Evolutionary conservation across 1,284 basidiomycete genomes (phyloP), one percentile per base, ranked within the genome.

Genomic region (Mycena sp.): DNA sequence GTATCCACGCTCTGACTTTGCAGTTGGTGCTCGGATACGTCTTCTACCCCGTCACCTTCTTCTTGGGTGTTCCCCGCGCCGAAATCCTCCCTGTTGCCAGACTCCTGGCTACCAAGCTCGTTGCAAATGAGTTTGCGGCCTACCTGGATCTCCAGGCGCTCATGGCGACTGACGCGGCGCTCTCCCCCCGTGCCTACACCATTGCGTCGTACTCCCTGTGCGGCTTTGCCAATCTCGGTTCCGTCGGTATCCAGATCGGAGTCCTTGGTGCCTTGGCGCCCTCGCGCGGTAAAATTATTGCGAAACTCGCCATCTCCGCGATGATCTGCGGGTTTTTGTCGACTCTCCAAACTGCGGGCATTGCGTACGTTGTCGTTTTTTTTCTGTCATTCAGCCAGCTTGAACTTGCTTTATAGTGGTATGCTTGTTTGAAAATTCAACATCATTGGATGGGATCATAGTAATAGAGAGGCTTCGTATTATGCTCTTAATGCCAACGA

Each of bases 181-280:
- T 94, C 57, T 87, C 86, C n/a, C 79, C 76, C 37, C 91, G 92
- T 56, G 92, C 85, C 48, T 93, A 82, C 77, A 91, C 87, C 57
- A 94, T 96, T 70, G 86, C 89, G 41, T 89, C 89, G 32, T 95
- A 94, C 73, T 89, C 90, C 40, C 89, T 95, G 43, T 96, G 95
- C 75, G 95, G 95, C 11, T 97, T 97, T 74, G 94, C 93, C 59
- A 97, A 97, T 79, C 81, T 94, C 40, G 85, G 89, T 65, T 94
- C 92, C 37, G 80, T 95, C 43, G 95, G 94, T 76, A 95, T 96
- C 73, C 93, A 96, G 78, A 91, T 96, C 65, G 95, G 95, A 77
- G 94, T 96, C 70, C 84, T 96, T 53, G 83, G 87, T 65, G 92
- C 93, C 41, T 83, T 96, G 62, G 92, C 93, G 21, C 94, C 94